These are phyloP conservation scores for Paxillus ammoniavirescens DNA, from an alignment of 768 basidiomycete genomes.

Conservation along the genomic window DNA sequence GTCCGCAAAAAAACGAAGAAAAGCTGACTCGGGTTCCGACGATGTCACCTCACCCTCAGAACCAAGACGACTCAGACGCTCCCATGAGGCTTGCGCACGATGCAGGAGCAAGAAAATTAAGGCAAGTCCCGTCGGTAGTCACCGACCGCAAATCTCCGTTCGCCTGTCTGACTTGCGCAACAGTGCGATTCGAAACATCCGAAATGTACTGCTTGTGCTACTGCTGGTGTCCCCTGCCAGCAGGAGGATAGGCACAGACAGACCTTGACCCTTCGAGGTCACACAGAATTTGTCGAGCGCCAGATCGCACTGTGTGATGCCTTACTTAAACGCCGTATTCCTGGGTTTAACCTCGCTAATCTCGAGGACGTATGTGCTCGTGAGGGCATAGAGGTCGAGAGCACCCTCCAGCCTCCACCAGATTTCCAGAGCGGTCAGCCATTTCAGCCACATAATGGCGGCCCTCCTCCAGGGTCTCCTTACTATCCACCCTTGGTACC, in stretches of 20 bases:
- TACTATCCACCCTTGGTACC: slow-evolving; percentile 38
- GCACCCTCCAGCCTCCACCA: slow-evolving; percentile 20
- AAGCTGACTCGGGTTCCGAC: slow-evolving; percentile 53
- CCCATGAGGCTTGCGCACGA: slow-evolving; percentile 89
- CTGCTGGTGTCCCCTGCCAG: slow-evolving; percentile 75
- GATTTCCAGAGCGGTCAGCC: slow-evolving; percentile 34
- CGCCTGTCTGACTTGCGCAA: slow-evolving; percentile 37
- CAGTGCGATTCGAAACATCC: slow-evolving; percentile 93
- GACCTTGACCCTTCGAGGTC: slow-evolving; percentile 80
- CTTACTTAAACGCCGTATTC: slow-evolving; percentile 71
- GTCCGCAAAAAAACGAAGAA: slow-evolving; percentile 56
- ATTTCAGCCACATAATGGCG: slow-evolving; percentile 27
- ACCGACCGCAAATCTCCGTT: slow-evolving; percentile 84
- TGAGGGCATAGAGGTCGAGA: slow-evolving; percentile 60
- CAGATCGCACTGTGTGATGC: slow-evolving; percentile 77
- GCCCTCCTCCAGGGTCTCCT: slow-evolving; percentile 28
- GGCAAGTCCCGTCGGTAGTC: slow-evolving; percentile 66
- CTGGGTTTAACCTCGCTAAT: slow-evolving; percentile 62
- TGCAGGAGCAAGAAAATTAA: slow-evolving; percentile 98
- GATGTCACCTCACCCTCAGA: slow-evolving; percentile 60
- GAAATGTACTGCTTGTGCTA: slow-evolving; percentile 80
- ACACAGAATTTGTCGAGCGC: slow-evolving; percentile 79
- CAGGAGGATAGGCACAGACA: slow-evolving; percentile 88
- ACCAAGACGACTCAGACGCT: slow-evolving; percentile 78
- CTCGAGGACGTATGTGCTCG: slow-evolving; percentile 64